Percentiles rank a stretch among this genome's conserved stretches.
Conservation (phyloP, 2,329 filamentous ascomycete genomes). For the Talaromyces sp. region DNA sequence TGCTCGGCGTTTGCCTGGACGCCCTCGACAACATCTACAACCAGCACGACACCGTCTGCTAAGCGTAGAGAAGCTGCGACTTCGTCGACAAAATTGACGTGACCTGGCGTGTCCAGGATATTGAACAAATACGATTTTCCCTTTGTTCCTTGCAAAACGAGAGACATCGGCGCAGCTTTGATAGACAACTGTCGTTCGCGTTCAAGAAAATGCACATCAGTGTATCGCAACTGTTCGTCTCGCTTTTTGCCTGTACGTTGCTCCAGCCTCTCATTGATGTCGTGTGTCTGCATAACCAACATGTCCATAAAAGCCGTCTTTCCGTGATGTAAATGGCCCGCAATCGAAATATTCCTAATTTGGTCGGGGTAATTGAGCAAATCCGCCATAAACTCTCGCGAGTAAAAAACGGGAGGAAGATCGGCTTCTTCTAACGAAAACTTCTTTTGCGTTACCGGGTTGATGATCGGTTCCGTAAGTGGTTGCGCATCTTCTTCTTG, state of each 20-base stretch:
- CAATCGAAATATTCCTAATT: slow-evolving; percentile 86
- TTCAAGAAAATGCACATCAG: slow-evolving; percentile 85
- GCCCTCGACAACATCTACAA: slow-evolving; percentile 97
- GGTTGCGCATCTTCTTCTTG: slow-evolving; percentile 97
- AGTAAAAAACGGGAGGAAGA: slow-evolving; percentile 82
- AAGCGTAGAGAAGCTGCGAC: slow-evolving; percentile 83
- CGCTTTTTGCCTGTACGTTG: slow-evolving; percentile 75
- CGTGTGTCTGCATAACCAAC: slow-evolving; percentile 92
- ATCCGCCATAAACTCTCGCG: slow-evolving; percentile 89
- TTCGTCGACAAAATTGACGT: slow-evolving; percentile 98
- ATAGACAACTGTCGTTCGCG: slow-evolving; percentile 85
- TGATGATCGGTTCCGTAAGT: slow-evolving; percentile 87
- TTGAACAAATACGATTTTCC: slow-evolving; percentile 95
- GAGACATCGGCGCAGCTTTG: slow-evolving; percentile 90
- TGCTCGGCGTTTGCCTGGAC: slow-evolving; percentile 98
- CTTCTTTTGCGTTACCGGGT: slow-evolving; percentile 89
- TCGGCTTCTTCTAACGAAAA: slow-evolving; percentile 92
- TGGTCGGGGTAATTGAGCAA: slow-evolving; percentile 95
- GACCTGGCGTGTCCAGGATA: slow-evolving; percentile 91
- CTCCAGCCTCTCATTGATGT: slow-evolving; percentile 74
- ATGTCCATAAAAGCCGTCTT: slow-evolving; percentile 99
- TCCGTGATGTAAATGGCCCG: slow-evolving; percentile 91
- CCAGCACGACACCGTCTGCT: slow-evolving; percentile 85
- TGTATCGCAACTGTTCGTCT: slow-evolving; percentile 91
- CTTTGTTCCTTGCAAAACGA: slow-evolving; percentile 81